A percentile compares a stretch with the other conserved stretches of the same genome.
These are phyloP conservation scores for Lentinus brumalis DNA, from an alignment of 768 basidiomycete genomes.

Conservation along the genomic window DNA sequence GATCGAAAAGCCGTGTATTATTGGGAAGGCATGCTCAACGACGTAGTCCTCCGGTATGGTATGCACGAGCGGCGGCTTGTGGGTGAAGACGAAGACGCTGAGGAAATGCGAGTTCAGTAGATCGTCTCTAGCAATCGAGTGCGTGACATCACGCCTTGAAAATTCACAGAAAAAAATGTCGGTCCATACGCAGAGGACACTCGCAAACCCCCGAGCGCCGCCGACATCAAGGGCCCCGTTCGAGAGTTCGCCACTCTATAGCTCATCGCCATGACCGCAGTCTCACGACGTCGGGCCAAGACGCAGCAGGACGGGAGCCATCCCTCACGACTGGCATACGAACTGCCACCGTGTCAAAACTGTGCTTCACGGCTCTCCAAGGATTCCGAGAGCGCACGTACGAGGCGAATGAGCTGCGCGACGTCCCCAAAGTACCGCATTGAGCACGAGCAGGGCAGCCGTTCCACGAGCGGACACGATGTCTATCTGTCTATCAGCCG, in stretches of 20 bases:
- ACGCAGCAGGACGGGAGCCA: too few species aligned
- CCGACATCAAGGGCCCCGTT: too few species aligned
- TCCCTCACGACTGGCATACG: too few species aligned
- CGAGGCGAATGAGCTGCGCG: too few species aligned
- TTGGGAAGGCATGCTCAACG: conserved; percentile 56
- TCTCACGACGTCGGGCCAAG: background rate
- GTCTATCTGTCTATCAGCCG: background rate
- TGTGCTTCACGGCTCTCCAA: too few species aligned
- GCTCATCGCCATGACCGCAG: background rate
- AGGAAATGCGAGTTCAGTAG: background rate
- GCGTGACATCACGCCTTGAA: background rate
- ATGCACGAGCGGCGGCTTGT: conserved; percentile 26
- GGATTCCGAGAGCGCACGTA: too few species aligned
- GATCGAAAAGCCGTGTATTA: conserved; percentile 55
- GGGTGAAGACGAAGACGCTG: conserved; percentile 54
- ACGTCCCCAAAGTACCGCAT: too few species aligned
- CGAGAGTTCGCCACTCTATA: too few species aligned
- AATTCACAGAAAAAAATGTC: too few species aligned
- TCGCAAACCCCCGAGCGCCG: too few species aligned
- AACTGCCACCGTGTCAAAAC: too few species aligned
- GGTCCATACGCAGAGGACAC: too few species aligned
- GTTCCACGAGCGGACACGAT: background rate
- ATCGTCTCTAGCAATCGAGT: background rate
- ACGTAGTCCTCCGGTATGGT: conserved; percentile 37
- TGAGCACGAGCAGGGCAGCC: background rate